Evolutionary conservation across 345 rosid genomes (phyloP).

Genomic region (Eucalyptus fibrosa): DNA sequence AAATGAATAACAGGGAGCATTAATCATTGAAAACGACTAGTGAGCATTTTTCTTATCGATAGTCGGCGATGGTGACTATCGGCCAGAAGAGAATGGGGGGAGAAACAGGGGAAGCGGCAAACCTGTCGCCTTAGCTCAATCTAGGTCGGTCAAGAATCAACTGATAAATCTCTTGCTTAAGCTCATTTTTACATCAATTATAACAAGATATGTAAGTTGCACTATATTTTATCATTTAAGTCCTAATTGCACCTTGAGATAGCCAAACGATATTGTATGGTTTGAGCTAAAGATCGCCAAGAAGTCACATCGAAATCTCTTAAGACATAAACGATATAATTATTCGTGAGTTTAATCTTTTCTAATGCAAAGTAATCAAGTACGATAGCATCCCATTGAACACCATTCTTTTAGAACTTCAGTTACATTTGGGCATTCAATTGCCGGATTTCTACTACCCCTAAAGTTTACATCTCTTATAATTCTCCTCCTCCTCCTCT

Average conservation of each 20-base stretch:
- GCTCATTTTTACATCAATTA: background rate
- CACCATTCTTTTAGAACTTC: no score
- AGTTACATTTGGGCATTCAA: no score
- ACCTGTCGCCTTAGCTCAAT: background rate
- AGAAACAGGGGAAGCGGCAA: background rate
- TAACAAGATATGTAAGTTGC: background rate
- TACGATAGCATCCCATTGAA: no score
- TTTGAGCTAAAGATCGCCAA: background rate
- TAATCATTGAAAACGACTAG: background rate
- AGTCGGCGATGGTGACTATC: background rate
- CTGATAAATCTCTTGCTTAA: background rate
- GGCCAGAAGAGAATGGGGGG: background rate
- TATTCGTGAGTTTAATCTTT: background rate
- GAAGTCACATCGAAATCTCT: background rate
- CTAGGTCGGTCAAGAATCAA: background rate
- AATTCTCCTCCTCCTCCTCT: no score
- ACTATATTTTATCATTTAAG: background rate
- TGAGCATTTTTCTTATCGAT: background rate
- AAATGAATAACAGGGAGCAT: background rate
- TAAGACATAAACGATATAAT: background rate
- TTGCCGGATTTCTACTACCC: no score
- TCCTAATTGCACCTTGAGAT: background rate
- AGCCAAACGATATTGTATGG: background rate
- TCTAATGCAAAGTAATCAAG: background rate
- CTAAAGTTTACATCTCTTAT: no score